Evolutionary conservation across 768 basidiomycete species (phyloP), one percentile per base, ranked within the genome.

Genomic region (Pleurotus cornucopiae): DNA sequence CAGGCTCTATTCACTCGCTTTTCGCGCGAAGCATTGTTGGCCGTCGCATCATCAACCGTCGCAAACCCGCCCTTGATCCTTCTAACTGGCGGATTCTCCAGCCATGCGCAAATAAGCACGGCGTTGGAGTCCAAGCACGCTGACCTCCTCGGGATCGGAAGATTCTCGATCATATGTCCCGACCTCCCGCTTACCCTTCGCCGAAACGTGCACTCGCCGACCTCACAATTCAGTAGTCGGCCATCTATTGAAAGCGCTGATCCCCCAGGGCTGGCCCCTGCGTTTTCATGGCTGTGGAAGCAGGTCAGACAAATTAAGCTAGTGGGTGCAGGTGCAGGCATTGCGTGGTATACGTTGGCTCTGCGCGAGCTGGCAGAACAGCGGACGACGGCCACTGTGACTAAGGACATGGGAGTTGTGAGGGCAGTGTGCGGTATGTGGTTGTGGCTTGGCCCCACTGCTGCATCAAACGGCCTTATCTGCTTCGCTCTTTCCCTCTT

Each of bases 1-100:
- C 88, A 93, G 67, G 87, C 83, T 1, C 79, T 91, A 60, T 96
- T 94, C 62, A 67, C 84, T 25, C 73, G 71, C 1, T 92, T 93
- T 61, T 83, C 93, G 1, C 73, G 75, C 34, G 69, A 71, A 57
- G 86, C 83, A 0, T 70, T 84, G 58, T 63, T 70, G 44, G 69
- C 73, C 21, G 63, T 91, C 2, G 66, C 71, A n/a, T 60, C 68
- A 2, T 60, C 68, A 2, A 48, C 72, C 0, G 54, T 71, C 1
- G 53, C 63, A 6, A 64, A 67, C 1, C 63, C 68, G 2, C 90
- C 92, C 1, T 73, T 88, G 5, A 75, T 94, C 60, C 72, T 94
- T 25, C 79, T 95, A 23, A 94, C 93, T 0, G 93, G 93, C 25
- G 91, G 91, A 20, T 78, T 96, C 40, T 74, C 78, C 20, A 82